A percentile compares a stretch with the other conserved stretches of the same genome.
Conservation (phyloP, 805 yeast species). For the Pichia deserticola region DNA sequence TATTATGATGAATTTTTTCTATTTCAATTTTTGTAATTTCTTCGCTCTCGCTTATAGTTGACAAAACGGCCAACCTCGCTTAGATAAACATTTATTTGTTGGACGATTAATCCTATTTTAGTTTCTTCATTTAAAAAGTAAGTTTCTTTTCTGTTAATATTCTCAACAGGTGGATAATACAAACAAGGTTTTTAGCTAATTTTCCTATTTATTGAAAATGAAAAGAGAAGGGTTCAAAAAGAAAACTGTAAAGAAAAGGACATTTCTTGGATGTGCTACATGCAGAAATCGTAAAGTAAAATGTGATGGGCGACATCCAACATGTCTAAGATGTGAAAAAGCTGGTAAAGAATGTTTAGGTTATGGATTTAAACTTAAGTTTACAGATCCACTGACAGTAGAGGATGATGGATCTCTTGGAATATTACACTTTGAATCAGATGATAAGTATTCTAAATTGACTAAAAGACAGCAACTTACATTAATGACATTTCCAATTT, state of each 20-base stretch:
- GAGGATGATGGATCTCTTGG: slow-evolving; percentile 17
- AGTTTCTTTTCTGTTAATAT: no score
- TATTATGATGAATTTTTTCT: background rate
- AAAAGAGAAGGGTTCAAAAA: background rate
- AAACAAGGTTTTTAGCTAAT: no score
- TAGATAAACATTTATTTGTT: background rate
- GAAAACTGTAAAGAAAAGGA: slow-evolving; percentile 16
- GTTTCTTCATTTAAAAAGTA: no score
- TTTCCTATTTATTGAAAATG: background rate
- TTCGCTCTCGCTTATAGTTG: slow-evolving; percentile 7
- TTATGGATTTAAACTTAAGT: slow-evolving; percentile 41
- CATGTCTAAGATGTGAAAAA: slow-evolving; percentile 39
- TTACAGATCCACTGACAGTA: slow-evolving; percentile 36
- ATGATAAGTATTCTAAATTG: slow-evolving; percentile 4
- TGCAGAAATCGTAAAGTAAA: slow-evolving; percentile 47
- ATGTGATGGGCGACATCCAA: slow-evolving; percentile 42
- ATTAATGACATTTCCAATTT: slow-evolving; percentile 29
- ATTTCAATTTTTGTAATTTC: background rate
- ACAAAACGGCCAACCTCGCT: background rate
- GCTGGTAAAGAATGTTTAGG: slow-evolving; percentile 42
- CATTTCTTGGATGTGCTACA: slow-evolving; percentile 50
- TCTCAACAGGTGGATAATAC: no score
- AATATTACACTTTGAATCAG: slow-evolving; percentile 4
- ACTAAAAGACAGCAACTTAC: slow-evolving; percentile 37
- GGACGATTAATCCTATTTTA: no score